Base-by-base conservation (phyloP, 176 grass and related monocot species). In the Thalia dealbata region DNA sequence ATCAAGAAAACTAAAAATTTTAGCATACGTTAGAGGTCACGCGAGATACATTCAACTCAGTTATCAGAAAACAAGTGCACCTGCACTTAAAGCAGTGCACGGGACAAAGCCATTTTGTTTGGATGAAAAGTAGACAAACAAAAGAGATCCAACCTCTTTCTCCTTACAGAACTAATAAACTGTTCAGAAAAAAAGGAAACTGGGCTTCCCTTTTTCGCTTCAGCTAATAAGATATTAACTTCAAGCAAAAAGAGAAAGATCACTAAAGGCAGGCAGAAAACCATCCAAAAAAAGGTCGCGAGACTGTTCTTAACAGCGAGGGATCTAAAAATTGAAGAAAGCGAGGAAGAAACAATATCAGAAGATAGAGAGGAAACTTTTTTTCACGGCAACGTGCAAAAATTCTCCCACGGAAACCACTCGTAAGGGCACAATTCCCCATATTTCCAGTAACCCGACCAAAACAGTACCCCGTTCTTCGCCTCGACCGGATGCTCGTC, bases 401-500 rank as follows among this genome's bases (percentile, higher is more conserved):
- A 29, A 14, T 67, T 24, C 10, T 10, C 64, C 19, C 30, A 67
- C 3, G 9, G 9, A 67, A 67, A n/a, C n/a, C 28, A 38, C 62
- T 27, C 32, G 16, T 32, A 16, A 19, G 16, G 28, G 12, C 62
- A 65, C 26, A 35, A 66, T 35, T 66, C 26, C 12, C 61, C 14
- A 29, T 9, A 67, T 42, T n/a, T 67, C 32, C 6, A 67, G 30
- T 10, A 29, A 41, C 64, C 14, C 29, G 14, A 42, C 9, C 0
- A 63, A 27, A 5, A 0, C 61, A 24, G 32, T 67, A 75, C 54
- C 73, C 73, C 73, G 2, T 61, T 61, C 38, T 26, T 75, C 19
- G 52, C 73, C 30, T 75, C 73, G 21, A 75, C 55, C 4, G 73
- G 73, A 28, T 75, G 73, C 55, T 75, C 73, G 11, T 75, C 38